Conservation (phyloP, 169 alveolate genomes). For the Plasmodium fragile region DNA sequence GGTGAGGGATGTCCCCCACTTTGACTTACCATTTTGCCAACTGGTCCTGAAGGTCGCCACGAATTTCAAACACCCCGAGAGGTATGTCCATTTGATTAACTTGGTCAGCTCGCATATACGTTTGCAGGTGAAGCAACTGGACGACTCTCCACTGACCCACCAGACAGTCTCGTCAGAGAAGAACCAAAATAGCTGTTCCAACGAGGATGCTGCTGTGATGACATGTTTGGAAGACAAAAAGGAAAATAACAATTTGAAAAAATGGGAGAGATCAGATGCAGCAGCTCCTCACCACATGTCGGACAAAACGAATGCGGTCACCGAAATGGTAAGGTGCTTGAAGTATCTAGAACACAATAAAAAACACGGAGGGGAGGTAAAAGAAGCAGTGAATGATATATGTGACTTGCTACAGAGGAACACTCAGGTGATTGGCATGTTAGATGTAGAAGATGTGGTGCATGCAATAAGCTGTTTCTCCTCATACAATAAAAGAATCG, state of each 20-base stretch:
- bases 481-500: slow-evolving; percentile 49
- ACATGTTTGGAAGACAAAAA: not conserved
- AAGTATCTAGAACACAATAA: slow-evolving; percentile 15
- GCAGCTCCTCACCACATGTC: not conserved
- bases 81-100: slow-evolving; percentile 1
- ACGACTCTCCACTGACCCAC: not conserved
- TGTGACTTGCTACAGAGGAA: slow-evolving; percentile 28
- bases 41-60: slow-evolving; percentile 20
- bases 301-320: not conserved
- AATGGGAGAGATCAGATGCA: not conserved
- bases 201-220: not conserved
- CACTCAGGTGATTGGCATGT: not conserved
- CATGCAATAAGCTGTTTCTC: slow-evolving; percentile 31
- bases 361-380: slow-evolving; percentile 24
- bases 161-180: not conserved
- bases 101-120: not conserved
- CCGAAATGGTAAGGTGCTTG: not conserved
- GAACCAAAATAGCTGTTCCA: not conserved
- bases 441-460: slow-evolving; percentile 47
- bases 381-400: slow-evolving; percentile 26
- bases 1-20: not conserved
- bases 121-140: not conserved
- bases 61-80: slow-evolving; percentile 17
- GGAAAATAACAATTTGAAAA: not conserved
- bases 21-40: slow-evolving; percentile 7